phyloP scores from a whole-genome alignment of 176 grass and related monocot species.

The Ampelocalamus luodianensis region DNA sequence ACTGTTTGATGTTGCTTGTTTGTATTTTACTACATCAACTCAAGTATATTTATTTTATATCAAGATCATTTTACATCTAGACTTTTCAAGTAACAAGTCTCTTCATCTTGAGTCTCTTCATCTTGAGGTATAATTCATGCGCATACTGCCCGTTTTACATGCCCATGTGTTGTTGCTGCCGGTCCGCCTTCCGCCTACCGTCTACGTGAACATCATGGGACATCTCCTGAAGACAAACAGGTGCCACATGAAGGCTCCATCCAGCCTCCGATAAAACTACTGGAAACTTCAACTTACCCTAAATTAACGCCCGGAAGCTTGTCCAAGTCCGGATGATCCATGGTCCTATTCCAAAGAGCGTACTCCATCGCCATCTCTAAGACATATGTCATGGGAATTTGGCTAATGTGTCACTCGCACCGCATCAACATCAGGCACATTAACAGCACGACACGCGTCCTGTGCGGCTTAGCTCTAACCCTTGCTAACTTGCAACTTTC shows the following conservation, averaged over 20 bases:
- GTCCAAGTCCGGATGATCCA: slow-evolving; percentile 1
- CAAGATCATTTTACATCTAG: too few species aligned
- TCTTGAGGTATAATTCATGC: too few species aligned
- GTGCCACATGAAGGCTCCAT: neutral
- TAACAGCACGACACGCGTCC: slow-evolving; percentile 35
- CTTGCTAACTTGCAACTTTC: neutral
- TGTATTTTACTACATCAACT: too few species aligned
- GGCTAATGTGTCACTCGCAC: slow-evolving; percentile 17
- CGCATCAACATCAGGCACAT: neutral
- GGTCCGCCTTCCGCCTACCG: too few species aligned
- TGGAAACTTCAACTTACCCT: neutral
- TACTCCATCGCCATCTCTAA: neutral
- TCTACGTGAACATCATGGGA: too few species aligned
- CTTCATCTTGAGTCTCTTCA: too few species aligned
- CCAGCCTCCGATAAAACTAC: neutral
- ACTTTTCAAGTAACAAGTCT: too few species aligned
- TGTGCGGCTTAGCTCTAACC: neutral
- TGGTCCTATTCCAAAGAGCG: neutral
- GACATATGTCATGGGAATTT: neutral
- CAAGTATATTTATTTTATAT: too few species aligned
- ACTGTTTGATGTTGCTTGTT: too few species aligned
- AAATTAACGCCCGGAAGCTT: slow-evolving; percentile 4
- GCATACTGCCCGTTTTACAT: too few species aligned
- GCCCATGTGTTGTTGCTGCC: too few species aligned
- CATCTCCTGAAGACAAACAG: neutral